These are phyloP conservation scores for Neoboletus subvelutipes DNA, from an alignment of 768 basidiomycete genomes.

Conservation along the genomic window DNA sequence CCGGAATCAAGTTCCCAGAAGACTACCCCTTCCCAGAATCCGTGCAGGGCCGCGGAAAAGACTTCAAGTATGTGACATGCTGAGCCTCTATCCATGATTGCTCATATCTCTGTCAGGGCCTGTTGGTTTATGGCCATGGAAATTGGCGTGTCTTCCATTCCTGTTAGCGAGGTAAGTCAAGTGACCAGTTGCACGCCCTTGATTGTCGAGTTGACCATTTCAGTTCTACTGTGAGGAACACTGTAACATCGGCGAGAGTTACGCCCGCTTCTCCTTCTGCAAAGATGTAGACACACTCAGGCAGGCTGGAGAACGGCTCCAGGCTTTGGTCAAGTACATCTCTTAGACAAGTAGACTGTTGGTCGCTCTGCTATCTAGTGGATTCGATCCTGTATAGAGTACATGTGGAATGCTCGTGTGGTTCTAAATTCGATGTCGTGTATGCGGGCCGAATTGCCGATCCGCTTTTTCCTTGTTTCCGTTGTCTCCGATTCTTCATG, in stretches of 20 bases:
- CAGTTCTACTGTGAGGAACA: slow-evolving; percentile 95
- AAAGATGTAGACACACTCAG: slow-evolving; percentile 87
- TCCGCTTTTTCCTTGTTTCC: not conserved
- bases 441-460: not conserved
- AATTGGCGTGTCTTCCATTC: slow-evolving; percentile 89
- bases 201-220: slow-evolving; percentile 10
- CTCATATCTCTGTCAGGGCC: slow-evolving; percentile 49
- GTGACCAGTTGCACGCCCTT: not conserved
- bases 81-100: not conserved
- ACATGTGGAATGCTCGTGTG: not conserved
- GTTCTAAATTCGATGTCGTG: not conserved
- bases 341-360: slow-evolving; percentile 9
- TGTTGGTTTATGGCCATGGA: slow-evolving; percentile 94
- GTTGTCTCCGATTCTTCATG: too few species aligned
- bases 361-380: not conserved
- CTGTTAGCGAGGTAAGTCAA: slow-evolving; percentile 85
- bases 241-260: slow-evolving; percentile 79
- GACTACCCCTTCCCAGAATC: slow-evolving; percentile 79
- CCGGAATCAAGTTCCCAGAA: slow-evolving; percentile 76
- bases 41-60: slow-evolving; percentile 75
- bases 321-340: slow-evolving; percentile 68
- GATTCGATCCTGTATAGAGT: not conserved
- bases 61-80: slow-evolving; percentile 64
- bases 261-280: slow-evolving; percentile 91
- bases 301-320: slow-evolving; percentile 79